These are phyloP conservation scores for Bipolaris sorokiniana DNA, from an alignment of 2,329 filamentous ascomycete species.

Conservation along the genomic window DNA sequence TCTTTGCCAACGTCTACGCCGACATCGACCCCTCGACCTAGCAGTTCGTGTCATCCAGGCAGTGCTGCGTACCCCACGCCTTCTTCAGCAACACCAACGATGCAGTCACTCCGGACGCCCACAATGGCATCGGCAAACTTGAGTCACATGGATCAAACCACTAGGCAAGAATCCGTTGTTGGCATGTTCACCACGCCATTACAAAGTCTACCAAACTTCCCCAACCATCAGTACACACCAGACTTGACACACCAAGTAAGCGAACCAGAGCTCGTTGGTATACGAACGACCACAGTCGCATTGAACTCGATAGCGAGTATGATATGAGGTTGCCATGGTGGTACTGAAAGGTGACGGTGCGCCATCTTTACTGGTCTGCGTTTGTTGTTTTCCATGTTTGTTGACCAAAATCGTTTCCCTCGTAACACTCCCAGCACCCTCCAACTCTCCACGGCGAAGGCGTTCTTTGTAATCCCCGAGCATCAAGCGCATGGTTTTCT, in stretches of 20 bases:
- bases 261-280: constrained; percentile 46
- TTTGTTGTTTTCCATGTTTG: neutral
- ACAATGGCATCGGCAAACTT: constrained; percentile 26
- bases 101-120: constrained; percentile 31
- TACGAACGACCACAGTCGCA: constrained; percentile 38
- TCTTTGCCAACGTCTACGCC: constrained; percentile 31
- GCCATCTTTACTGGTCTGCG: neutral
- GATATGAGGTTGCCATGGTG: constrained; percentile 27
- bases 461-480: neutral
- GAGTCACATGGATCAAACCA: constrained; percentile 9
- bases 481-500: neutral
- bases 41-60: constrained; percentile 25
- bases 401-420: neutral
- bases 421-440: neutral
- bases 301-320: constrained; percentile 47
- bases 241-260: constrained; percentile 39
- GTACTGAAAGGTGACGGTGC: no score
- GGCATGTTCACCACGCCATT: constrained; percentile 43
- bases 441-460: neutral
- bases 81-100: constrained; percentile 28
- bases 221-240: constrained; percentile 23
- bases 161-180: constrained; percentile 34
- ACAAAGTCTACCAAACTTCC: constrained; percentile 35
- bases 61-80: constrained; percentile 37
- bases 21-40: constrained; percentile 26